A percentile compares a stretch with the other conserved stretches of the same genome.
These are phyloP conservation scores for Kwoniella bestiolae DNA, from an alignment of 768 basidiomycete species.

Conservation along the genomic window DNA sequence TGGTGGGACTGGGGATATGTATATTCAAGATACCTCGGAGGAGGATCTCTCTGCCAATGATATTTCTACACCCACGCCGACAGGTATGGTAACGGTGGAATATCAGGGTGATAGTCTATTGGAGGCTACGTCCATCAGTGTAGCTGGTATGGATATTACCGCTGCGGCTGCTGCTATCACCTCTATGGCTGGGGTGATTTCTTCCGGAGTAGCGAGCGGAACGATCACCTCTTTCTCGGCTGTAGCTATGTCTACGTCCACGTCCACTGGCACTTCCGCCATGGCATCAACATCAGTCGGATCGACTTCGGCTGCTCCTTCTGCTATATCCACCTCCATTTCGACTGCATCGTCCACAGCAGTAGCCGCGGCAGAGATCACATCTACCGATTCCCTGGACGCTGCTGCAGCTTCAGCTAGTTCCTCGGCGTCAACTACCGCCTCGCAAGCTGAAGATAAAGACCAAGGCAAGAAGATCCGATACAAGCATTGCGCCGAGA, in stretches of 20 bases:
- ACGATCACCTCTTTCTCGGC: not conserved
- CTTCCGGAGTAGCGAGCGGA: not conserved
- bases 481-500: conserved; percentile 26
- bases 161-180: conserved; percentile 15
- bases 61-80: not conserved
- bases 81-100: not conserved
- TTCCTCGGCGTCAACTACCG: conserved; percentile 1
- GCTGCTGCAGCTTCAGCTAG: not conserved
- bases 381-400: not conserved
- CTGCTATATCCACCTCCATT: not conserved
- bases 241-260: not conserved
- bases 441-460: not conserved
- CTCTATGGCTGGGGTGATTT: not conserved
- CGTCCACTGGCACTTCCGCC: not conserved
- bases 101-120: conserved; percentile 1
- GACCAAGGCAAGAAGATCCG: conserved; percentile 19
- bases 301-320: too few relatives aligned
- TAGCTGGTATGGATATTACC: not conserved
- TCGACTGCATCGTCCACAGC: not conserved
- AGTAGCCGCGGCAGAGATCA: too few relatives aligned
- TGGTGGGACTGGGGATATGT: not conserved
- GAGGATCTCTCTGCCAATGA: too few relatives aligned
- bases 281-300: too few relatives aligned
- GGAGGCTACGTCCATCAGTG: not conserved
- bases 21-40: not conserved